Evolutionary conservation across 2,329 filamentous ascomycete genomes (phyloP).

Genomic region (Zasmidium citrigriseum): DNA sequence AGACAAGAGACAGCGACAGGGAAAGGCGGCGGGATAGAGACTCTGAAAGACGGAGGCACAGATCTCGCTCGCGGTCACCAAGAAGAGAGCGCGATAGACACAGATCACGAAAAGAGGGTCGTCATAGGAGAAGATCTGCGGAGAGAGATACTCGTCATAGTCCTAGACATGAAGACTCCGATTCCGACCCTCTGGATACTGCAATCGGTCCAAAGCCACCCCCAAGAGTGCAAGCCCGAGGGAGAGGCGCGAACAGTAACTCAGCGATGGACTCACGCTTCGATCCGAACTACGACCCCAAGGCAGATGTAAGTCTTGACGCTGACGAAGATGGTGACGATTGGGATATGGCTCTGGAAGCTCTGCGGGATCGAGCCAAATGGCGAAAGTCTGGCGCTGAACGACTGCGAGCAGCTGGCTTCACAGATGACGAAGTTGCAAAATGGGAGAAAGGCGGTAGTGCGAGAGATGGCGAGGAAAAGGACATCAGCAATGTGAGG

Average conservation of each 20-base stretch:
- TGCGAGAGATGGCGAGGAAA: constrained; percentile 62
- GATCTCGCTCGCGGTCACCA: background rate
- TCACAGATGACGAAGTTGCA: constrained; percentile 66
- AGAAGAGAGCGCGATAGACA: background rate
- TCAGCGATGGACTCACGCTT: constrained; percentile 82
- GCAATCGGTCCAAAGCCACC: constrained; percentile 69
- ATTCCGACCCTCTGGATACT: constrained; percentile 73
- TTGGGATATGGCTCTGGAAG: constrained; percentile 80
- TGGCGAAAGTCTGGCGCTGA: constrained; percentile 76
- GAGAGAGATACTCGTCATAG: background rate
- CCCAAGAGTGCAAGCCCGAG: constrained; percentile 56
- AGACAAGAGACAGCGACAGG: constrained; percentile 10
- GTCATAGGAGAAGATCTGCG: background rate
- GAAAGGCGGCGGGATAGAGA: constrained; percentile 5
- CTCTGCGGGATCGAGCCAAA: constrained; percentile 74
- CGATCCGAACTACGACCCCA: constrained; percentile 63
- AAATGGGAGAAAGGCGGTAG: constrained; percentile 65
- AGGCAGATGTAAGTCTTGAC: constrained; percentile 52
- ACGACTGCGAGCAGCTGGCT: constrained; percentile 74
- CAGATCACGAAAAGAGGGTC: background rate
- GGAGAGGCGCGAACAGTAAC: constrained; percentile 64
- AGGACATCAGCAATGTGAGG: constrained; percentile 52
- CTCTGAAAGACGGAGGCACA: background rate
- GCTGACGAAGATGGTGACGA: constrained; percentile 55
- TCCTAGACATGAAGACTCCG: constrained; percentile 14